A percentile compares a stretch with the other conserved stretches of the same genome.
Evolutionary conservation across 148 eudicot species (phyloP).

Genomic region (Vaccinium corymbosum): DNA sequence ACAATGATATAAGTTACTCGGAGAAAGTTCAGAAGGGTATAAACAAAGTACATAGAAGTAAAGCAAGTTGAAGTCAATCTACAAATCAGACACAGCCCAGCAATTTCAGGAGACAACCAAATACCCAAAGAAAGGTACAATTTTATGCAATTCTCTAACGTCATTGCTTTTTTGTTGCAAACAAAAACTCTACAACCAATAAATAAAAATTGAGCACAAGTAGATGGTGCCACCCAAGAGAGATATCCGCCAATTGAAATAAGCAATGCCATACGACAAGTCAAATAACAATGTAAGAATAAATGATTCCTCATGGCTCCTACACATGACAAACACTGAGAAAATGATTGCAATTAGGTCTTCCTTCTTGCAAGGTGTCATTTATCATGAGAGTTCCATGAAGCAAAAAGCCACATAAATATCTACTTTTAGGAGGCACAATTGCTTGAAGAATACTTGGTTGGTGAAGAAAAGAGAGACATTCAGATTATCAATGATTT

Average conservation of each 20-base stretch:
- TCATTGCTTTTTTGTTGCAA: neutral
- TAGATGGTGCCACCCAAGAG: neutral
- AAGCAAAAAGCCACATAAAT: neutral
- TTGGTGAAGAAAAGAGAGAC: neutral
- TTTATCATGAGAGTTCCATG: neutral
- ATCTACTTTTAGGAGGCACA: neutral
- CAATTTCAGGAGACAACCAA: neutral
- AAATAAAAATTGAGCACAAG: neutral
- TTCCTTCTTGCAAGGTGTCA: neutral
- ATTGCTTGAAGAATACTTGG: neutral
- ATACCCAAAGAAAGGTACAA: neutral
- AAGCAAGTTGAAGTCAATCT: neutral
- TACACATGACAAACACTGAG: neutral
- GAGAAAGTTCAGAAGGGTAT: neutral
- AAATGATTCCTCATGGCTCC: slow-evolving; percentile 4
- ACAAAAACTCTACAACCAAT: neutral
- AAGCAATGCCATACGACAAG: neutral
- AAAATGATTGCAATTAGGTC: neutral
- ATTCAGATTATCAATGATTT: neutral
- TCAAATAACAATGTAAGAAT: neutral
- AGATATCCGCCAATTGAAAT: neutral
- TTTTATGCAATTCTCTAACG: neutral
- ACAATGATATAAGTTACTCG: neutral
- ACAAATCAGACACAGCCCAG: neutral
- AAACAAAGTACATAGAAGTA: neutral